Percentiles rank a stretch among this genome's conserved stretches.
These are phyloP conservation scores for Syzygium jambos DNA, from an alignment of 345 rosid genomes.

Conservation along the genomic window DNA sequence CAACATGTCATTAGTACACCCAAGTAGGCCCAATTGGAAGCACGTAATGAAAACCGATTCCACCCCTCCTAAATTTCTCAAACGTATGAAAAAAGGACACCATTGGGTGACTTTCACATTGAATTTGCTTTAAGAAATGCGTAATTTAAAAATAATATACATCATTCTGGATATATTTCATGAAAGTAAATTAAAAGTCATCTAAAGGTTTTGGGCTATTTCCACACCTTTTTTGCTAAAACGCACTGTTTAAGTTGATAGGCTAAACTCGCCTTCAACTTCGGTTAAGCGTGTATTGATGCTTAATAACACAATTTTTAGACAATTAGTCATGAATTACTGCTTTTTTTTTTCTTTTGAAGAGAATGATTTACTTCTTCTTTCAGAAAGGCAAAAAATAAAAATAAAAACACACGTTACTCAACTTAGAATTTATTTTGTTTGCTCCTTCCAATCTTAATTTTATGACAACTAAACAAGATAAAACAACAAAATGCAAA, in stretches of 20 bases:
- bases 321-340: neutral
- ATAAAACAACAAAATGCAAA: too few species aligned
- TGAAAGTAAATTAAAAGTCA: neutral
- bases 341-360: neutral
- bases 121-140: too few species aligned
- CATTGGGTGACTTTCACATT: too few species aligned
- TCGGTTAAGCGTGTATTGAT: neutral
- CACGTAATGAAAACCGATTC: too few species aligned
- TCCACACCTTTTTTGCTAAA: neutral
- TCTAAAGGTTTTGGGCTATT: neutral
- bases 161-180: neutral
- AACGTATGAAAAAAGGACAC: too few species aligned
- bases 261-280: too few species aligned
- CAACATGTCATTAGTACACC: neutral
- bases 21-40: neutral
- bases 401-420: neutral
- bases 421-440: neutral
- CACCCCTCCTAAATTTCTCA: too few species aligned
- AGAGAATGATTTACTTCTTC: neutral
- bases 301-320: too few species aligned
- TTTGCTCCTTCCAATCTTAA: too few species aligned
- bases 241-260: fast-evolving
- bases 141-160: neutral
- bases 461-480: too few species aligned
- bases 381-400: too few species aligned